Evolutionary conservation across 768 basidiomycete genomes (phyloP).

Genomic region (Panaeolus cyanescens): DNA sequence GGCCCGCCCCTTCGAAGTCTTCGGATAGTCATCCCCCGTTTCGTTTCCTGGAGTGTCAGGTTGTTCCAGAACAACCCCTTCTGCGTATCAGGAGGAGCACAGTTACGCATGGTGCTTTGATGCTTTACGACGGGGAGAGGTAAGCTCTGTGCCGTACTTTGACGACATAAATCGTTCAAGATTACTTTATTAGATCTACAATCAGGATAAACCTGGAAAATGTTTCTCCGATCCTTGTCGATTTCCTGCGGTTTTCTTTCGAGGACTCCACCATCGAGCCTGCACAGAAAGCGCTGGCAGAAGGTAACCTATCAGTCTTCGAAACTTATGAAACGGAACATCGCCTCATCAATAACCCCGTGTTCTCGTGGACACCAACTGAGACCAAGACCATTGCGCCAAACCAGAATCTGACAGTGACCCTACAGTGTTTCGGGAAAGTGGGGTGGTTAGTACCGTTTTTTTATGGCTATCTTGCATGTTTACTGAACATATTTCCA

Average conservation of each 20-base stretch:
- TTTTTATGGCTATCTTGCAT: neutral
- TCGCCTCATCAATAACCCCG: conserved; percentile 72
- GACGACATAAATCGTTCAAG: neutral
- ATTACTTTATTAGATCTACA: conserved; percentile 56
- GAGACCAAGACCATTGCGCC: conserved; percentile 58
- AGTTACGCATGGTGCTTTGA: conserved; percentile 90
- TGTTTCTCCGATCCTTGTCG: conserved; percentile 76
- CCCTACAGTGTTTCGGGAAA: conserved; percentile 83
- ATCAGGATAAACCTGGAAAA: conserved; percentile 91
- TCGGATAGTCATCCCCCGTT: conserved; percentile 19
- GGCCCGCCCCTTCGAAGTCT: conserved; percentile 25
- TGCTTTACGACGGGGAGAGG: conserved; percentile 96
- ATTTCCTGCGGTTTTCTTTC: conserved; percentile 85
- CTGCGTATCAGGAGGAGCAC: conserved; percentile 85
- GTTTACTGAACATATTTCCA: conserved; percentile 29
- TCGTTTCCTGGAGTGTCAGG: conserved; percentile 76
- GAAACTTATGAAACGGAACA: conserved; percentile 92
- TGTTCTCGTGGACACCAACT: conserved; percentile 74
- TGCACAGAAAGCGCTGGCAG: conserved; percentile 75
- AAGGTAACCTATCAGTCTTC: conserved; percentile 78
- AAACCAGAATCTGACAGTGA: conserved; percentile 68
- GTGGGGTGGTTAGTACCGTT: conserved; percentile 77
- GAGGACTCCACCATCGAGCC: conserved; percentile 87
- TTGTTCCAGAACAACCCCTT: conserved; percentile 86
- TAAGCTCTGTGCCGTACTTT: conserved; percentile 37